phyloP scores from a whole-genome alignment of 202 grass and related monocot species.

The Schoenoplectus triqueter region DNA sequence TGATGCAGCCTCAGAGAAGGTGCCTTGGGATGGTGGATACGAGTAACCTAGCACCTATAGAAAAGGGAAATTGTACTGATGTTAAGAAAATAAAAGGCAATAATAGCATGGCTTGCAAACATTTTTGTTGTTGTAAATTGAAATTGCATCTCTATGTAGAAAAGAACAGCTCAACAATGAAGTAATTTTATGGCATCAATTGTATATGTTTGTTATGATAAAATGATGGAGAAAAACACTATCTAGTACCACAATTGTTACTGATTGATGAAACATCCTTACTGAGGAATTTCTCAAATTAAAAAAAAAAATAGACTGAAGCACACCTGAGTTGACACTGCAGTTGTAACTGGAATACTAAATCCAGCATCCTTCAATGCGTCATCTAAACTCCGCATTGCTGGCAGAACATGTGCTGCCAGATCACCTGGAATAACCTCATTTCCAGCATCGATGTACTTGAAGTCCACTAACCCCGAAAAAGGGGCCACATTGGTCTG shows the following conservation, averaged over 20 bases:
- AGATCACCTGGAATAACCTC: conserved; percentile 73
- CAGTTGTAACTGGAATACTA: conserved; percentile 65
- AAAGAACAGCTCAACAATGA: background rate
- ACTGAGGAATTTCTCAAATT: background rate
- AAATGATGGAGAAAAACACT: background rate
- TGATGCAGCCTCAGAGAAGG: conserved; percentile 62
- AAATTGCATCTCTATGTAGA: background rate
- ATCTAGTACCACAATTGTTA: background rate
- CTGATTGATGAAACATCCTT: background rate
- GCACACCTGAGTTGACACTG: conserved; percentile 57
- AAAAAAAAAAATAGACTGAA: conserved; percentile 1
- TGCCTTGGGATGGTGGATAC: conserved; percentile 80
- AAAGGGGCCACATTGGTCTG: conserved; percentile 68
- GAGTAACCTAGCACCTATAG: conserved; percentile 56
- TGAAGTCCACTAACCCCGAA: conserved; percentile 59
- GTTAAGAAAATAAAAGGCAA: background rate
- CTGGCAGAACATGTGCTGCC: conserved; percentile 57
- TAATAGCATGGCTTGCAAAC: background rate
- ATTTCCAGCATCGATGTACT: conserved; percentile 81
- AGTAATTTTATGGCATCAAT: background rate
- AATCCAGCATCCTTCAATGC: conserved; percentile 53
- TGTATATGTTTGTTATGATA: background rate
- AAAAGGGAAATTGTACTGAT: background rate
- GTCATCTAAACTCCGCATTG: conserved; percentile 70
- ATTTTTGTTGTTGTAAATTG: background rate